Conservation (phyloP, 305 asterid genomes). For the Solanum hybrid region DNA sequence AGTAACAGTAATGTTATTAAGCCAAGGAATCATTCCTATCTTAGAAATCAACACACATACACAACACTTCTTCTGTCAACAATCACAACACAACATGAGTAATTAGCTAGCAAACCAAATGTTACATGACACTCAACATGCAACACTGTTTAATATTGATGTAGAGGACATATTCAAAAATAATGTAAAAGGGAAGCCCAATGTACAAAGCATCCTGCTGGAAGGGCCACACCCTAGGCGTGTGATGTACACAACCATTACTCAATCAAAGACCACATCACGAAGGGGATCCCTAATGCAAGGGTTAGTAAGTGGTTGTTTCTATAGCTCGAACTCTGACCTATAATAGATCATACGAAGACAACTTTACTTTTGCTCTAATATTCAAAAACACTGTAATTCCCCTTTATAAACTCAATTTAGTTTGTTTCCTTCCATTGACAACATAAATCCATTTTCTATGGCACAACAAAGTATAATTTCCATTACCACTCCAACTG, state of each 20-base stretch:
- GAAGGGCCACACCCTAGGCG: background rate
- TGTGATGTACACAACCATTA: background rate
- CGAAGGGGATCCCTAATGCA: background rate
- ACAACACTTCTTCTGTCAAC: background rate
- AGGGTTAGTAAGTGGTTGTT: background rate
- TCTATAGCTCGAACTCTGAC: background rate
- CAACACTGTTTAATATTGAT: background rate
- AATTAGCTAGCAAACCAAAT: background rate
- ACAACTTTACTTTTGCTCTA: background rate
- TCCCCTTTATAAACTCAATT: background rate
- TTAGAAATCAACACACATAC: background rate
- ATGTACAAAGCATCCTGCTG: background rate
- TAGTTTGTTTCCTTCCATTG: background rate
- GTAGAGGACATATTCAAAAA: background rate
- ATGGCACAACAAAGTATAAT: background rate
- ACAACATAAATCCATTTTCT: background rate
- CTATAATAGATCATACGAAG: background rate
- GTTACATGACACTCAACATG: background rate
- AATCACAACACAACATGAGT: background rate
- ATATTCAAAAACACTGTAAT: background rate
- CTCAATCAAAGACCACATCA: background rate
- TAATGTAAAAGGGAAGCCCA: background rate
- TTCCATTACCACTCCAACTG: too few species aligned
- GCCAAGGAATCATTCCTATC: background rate
- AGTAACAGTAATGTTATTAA: background rate